These are phyloP conservation scores for Oryza australiensis DNA, from an alignment of 176 grass and related monocot genomes.

Conservation along the genomic window DNA sequence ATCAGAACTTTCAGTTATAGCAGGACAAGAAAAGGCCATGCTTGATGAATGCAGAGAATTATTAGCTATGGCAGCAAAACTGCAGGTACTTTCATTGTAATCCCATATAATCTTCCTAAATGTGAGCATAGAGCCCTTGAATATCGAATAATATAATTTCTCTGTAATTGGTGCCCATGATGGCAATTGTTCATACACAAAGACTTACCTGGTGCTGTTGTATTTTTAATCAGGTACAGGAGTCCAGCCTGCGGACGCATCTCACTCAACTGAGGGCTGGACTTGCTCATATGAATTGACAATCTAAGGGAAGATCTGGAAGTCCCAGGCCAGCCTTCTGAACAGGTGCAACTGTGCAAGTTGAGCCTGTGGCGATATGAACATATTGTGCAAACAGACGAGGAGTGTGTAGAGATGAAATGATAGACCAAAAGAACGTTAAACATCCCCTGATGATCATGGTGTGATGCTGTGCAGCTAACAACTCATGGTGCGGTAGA, in stretches of 20 bases:
- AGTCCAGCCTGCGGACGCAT: slow-evolving; percentile 73
- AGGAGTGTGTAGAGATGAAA: slow-evolving; percentile 33
- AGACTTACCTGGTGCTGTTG: slow-evolving; percentile 20
- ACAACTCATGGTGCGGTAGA: slow-evolving; percentile 45
- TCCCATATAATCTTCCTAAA: slow-evolving; percentile 12
- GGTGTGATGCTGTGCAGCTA: slow-evolving; percentile 56
- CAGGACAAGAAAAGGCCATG: slow-evolving; percentile 70
- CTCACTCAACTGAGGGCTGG: slow-evolving; percentile 59
- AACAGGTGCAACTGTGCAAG: slow-evolving; percentile 31
- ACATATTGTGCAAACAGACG: slow-evolving; percentile 33
- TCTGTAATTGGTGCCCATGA: slow-evolving; percentile 1
- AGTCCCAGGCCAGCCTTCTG: slow-evolving; percentile 10
- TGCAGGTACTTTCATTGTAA: slow-evolving; percentile 62
- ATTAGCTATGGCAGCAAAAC: slow-evolving; percentile 55
- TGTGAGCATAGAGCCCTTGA: not conserved
- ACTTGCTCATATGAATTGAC: slow-evolving; percentile 23
- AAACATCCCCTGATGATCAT: slow-evolving; percentile 55
- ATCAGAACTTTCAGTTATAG: slow-evolving; percentile 64
- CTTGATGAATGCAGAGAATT: slow-evolving; percentile 88
- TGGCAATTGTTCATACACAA: not conserved
- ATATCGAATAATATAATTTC: not conserved
- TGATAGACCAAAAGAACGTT: slow-evolving; percentile 30
- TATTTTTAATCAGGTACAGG: slow-evolving; percentile 63
- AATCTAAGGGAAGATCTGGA: not conserved
- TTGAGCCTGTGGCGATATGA: slow-evolving; percentile 30